Percentiles rank a stretch among this genome's conserved stretches.
Evolutionary conservation across 139 green algal genomes (phyloP).

Genomic region (Micromonas pusilla): DNA sequence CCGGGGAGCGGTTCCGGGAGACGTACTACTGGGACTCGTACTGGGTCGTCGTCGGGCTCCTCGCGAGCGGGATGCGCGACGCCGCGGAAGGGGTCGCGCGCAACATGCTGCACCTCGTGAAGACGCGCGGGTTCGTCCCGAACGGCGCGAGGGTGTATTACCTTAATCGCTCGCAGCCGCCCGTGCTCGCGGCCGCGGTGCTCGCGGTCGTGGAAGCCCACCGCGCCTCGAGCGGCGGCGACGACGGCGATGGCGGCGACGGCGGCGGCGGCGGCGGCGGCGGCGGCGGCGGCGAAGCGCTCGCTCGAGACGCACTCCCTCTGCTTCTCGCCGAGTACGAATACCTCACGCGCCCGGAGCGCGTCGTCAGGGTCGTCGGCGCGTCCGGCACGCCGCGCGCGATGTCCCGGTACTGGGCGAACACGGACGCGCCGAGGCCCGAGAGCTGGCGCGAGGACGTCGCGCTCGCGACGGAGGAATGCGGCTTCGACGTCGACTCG

Average conservation of each 20-base stretch:
- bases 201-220: constrained; percentile 40
- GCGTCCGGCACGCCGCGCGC: constrained; percentile 29
- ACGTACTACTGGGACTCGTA: constrained; percentile 85
- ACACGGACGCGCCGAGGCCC: constrained; percentile 62
- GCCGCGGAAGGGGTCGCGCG: constrained; percentile 51
- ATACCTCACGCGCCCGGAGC: constrained; percentile 59
- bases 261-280: neutral
- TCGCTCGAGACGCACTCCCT: constrained; percentile 50
- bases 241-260: neutral
- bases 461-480: neutral
- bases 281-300: neutral
- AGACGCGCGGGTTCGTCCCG: constrained; percentile 69
- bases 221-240: no score
- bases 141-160: constrained; percentile 89
- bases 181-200: constrained; percentile 43
- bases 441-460: constrained; percentile 76
- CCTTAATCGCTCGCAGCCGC: constrained; percentile 54
- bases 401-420: constrained; percentile 69
- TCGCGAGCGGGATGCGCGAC: constrained; percentile 58
- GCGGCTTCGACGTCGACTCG: neutral
- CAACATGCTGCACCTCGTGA: constrained; percentile 67
- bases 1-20: constrained; percentile 74
- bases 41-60: constrained; percentile 72
- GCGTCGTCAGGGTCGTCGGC: constrained; percentile 20
- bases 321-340: constrained; percentile 60